Conservation (phyloP, 2,329 filamentous ascomycete genomes). For the Cercospora sp. region DNA sequence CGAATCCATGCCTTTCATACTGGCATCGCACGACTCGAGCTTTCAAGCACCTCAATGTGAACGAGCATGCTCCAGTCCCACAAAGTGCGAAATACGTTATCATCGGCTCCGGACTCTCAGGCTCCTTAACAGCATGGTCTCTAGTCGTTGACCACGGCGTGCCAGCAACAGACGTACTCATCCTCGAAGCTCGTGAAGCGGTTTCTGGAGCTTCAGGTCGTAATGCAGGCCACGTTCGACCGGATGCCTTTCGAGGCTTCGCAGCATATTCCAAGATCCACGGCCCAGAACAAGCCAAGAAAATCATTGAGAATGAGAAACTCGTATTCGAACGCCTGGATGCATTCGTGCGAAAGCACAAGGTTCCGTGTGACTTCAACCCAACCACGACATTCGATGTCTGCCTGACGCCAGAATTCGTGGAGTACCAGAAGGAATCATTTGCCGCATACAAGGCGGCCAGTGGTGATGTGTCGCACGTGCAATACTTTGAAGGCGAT, state of each 20-base stretch:
- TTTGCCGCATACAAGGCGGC: slow-evolving; percentile 44
- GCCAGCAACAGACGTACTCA: slow-evolving; percentile 39
- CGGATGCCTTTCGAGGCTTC: slow-evolving; percentile 53
- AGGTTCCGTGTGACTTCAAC: slow-evolving; percentile 50
- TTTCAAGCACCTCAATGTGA: slow-evolving; percentile 46
- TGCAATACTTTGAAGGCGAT: slow-evolving; percentile 44
- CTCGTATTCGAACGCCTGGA: slow-evolving; percentile 45
- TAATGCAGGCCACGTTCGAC: slow-evolving; percentile 50
- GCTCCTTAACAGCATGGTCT: slow-evolving; percentile 45
- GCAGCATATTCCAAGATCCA: slow-evolving; percentile 46
- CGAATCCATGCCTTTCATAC: slow-evolving; percentile 41
- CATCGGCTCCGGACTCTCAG: slow-evolving; percentile 49
- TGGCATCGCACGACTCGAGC: slow-evolving; percentile 51
- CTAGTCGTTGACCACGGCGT: slow-evolving; percentile 42
- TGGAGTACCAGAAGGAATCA: slow-evolving; percentile 46
- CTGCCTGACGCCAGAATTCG: slow-evolving; percentile 51
- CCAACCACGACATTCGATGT: slow-evolving; percentile 51
- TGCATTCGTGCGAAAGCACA: slow-evolving; percentile 45
- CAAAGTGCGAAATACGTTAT: slow-evolving; percentile 40
- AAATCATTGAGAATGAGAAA: slow-evolving; percentile 50
- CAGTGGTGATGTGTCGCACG: slow-evolving; percentile 48
- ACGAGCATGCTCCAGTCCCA: slow-evolving; percentile 38
- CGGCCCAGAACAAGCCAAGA: slow-evolving; percentile 47
- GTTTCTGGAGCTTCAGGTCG: slow-evolving; percentile 48
- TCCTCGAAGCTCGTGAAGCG: slow-evolving; percentile 49